Conservation (phyloP, 129 eudicot genomes). For the Flaveria trinervia region DNA sequence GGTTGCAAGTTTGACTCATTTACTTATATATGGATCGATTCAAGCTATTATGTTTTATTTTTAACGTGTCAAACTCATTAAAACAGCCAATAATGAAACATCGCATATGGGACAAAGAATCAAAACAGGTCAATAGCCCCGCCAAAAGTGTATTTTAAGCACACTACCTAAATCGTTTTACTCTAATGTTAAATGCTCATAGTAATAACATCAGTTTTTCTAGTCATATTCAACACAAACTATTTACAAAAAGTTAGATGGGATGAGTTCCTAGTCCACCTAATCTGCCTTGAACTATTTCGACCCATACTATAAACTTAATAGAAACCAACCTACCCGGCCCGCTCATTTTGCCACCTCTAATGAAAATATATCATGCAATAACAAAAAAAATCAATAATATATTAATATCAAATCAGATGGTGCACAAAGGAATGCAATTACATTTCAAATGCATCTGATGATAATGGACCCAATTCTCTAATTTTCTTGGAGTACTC, state of each 20-base stretch:
- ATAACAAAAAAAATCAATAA: not conserved
- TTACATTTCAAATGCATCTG: slow-evolving; percentile 97
- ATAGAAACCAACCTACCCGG: not conserved
- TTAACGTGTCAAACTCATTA: not conserved
- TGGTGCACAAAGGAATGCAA: not conserved
- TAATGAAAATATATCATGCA: not conserved
- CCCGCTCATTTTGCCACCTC: not conserved
- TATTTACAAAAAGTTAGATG: not conserved
- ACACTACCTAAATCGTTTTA: not conserved
- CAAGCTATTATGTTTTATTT: not conserved
- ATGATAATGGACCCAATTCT: slow-evolving; percentile 88
- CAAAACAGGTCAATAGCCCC: not conserved
- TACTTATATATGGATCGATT: not conserved
- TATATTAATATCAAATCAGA: not conserved
- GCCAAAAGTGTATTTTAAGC: not conserved
- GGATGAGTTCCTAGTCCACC: not conserved
- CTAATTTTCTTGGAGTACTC: slow-evolving; percentile 97
- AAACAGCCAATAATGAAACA: not conserved
- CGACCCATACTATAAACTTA: not conserved
- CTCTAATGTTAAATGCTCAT: not conserved
- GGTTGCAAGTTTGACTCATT: not conserved
- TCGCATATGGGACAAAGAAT: not conserved
- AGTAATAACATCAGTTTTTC: not conserved
- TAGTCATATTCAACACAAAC: not conserved
- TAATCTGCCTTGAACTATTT: not conserved